Evolutionary conservation across 495 filamentous ascomycete species (phyloP).

Genomic region (Staphylotrichum longicolle): DNA sequence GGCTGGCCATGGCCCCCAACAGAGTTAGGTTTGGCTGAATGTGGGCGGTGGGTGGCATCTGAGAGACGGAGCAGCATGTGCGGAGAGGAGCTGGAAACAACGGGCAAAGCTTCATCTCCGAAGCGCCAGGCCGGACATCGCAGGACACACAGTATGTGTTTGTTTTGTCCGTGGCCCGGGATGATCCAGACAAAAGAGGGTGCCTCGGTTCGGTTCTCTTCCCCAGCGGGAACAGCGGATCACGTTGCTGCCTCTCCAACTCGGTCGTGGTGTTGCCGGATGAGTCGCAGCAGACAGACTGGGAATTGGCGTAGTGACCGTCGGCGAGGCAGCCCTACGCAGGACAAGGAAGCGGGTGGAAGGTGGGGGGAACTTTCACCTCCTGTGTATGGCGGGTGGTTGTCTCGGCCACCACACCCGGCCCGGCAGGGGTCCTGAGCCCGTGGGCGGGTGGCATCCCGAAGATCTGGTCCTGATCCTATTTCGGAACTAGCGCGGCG

Average conservation of each 20-base stretch:
- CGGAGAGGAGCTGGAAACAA: neutral
- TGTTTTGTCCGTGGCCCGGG: neutral
- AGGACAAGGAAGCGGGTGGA: neutral
- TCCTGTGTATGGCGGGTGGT: neutral
- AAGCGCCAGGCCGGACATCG: neutral
- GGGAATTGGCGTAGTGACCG: no score
- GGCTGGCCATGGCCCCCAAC: no score
- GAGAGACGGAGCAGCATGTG: neutral
- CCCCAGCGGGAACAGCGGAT: neutral
- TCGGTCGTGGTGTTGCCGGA: neutral
- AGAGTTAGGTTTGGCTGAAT: neutral
- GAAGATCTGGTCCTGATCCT: slow-evolving; percentile 12
- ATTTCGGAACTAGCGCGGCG: slow-evolving; percentile 3
- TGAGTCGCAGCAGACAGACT: neutral
- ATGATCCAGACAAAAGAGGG: neutral
- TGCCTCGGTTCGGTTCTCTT: neutral
- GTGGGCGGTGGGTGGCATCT: no score
- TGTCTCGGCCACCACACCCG: neutral
- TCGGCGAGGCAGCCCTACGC: neutral
- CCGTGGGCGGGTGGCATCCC: slow-evolving; percentile 7
- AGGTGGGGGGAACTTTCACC: neutral
- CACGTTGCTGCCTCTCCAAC: no score
- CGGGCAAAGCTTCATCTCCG: neutral
- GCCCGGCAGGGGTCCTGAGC: neutral
- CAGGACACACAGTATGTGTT: slow-evolving; percentile 6